phyloP scores from a whole-genome alignment of 352 stramenopile genomes.

The Phytopythium litorale region DNA sequence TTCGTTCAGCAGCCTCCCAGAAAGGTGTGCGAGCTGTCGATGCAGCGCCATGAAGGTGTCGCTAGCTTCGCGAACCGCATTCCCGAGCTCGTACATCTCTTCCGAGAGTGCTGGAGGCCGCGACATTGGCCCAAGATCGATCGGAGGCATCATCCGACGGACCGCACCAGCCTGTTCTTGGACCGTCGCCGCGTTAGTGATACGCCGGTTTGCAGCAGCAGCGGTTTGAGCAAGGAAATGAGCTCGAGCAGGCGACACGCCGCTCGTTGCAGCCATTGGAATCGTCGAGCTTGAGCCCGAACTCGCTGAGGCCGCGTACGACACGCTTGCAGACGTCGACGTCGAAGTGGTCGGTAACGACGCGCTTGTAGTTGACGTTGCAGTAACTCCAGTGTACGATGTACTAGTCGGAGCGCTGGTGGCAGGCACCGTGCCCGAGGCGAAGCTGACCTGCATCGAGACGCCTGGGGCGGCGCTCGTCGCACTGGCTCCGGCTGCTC shows the following conservation, averaged over 20 bases:
- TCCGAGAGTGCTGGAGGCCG: conserved; percentile 12
- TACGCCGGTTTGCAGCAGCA: not conserved
- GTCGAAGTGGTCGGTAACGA: not conserved
- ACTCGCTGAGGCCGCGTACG: not conserved
- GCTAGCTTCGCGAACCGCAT: conserved; percentile 20
- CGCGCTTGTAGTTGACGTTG: not conserved
- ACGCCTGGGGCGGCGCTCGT: not conserved
- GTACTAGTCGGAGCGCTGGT: not conserved
- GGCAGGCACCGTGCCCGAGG: not conserved
- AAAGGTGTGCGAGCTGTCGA: conserved; percentile 28
- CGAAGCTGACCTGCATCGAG: not conserved
- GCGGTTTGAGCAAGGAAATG: not conserved
- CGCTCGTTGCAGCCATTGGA: not conserved
- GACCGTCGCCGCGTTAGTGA: not conserved
- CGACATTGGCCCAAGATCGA: conserved; percentile 20
- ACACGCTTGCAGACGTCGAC: not conserved
- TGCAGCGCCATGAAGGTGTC: conserved; percentile 36
- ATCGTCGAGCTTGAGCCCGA: not conserved
- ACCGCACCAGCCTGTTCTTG: conserved; percentile 19
- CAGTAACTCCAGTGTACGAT: not conserved
- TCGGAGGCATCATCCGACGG: conserved; percentile 21
- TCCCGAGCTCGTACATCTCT: conserved; percentile 29
- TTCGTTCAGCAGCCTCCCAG: conserved; percentile 18
- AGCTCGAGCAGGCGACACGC: not conserved
- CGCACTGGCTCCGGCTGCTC: not conserved